Evolutionary conservation across 2,329 filamentous ascomycete species (phyloP), one percentile per base, ranked within the genome.

Genomic region (Epichloe gansuensis): DNA sequence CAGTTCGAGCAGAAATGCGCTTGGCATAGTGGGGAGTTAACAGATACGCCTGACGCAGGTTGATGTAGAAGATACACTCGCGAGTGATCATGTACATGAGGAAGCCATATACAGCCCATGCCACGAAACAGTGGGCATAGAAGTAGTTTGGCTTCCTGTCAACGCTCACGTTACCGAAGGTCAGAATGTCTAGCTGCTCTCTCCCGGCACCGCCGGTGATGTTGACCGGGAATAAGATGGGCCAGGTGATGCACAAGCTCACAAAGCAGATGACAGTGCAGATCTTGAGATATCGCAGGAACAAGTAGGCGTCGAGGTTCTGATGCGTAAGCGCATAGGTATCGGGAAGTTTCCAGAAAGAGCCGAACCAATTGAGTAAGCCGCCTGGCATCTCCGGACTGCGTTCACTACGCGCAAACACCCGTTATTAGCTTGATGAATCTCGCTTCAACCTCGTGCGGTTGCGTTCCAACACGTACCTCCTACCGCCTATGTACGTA

Each of bases 61-160:
- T 95, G 72, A 96, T 88, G 68, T 90, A 95, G 77, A 85, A 97
- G 61, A 98, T 85, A 64, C 84, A 84, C 69, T 98, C 93, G 56
- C 93, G 82, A 34, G 88, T 88, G 52, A 98, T 82, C 62, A 89
- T 88, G 69, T 89, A 91, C 68, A 96, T 83, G 55, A 98, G 77
- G 66, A 97, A 96, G 53, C 81, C 73, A 61, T 95, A 89, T 65
- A 91, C 95, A 50, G 88, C 69, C 79, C 87, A 95, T 0, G 85
- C 87, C 35, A 93, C 75, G 45, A 86, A 75, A n/a, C 81, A 79
- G 65, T 95, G 90, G 0, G 88, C 91, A 63, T 86, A 96, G 63
- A 86, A 84, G 57, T 80, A 80, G 59, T 78, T 79, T 53, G 78
- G 77, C 51, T 80, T 68, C n/a, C 75, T 73, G 34, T 76, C 68